Percentiles rank a stretch among this genome's conserved stretches.
phyloP scores from a whole-genome alignment of 2,329 filamentous ascomycete species.

The Chrysosporium queenslandicum region DNA sequence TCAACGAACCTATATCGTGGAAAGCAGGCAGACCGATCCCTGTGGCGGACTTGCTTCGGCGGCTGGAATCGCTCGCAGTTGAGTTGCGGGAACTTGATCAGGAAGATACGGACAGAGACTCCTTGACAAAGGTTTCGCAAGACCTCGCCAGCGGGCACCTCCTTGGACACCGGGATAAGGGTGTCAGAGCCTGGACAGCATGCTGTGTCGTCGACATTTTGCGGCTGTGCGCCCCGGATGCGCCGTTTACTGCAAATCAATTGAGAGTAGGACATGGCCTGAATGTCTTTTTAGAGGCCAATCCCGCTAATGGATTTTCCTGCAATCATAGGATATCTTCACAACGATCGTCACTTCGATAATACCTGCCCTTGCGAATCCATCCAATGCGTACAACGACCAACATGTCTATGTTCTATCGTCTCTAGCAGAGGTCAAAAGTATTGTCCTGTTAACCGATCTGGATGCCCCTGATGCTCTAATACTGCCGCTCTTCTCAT shows the following conservation, averaged over 20 bases:
- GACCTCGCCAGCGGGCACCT: slow-evolving; percentile 75
- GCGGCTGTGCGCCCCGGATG: slow-evolving; percentile 84
- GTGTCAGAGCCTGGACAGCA: slow-evolving; percentile 78
- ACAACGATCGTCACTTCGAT: slow-evolving; percentile 74
- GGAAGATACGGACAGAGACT: slow-evolving; percentile 71
- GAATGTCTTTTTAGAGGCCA: background rate
- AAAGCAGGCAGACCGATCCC: slow-evolving; percentile 81
- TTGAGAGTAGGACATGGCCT: slow-evolving; percentile 58
- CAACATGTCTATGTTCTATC: slow-evolving; percentile 87
- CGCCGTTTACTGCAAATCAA: slow-evolving; percentile 81
- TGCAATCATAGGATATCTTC: slow-evolving; percentile 67
- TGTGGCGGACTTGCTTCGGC: slow-evolving; percentile 67
- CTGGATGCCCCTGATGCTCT: slow-evolving; percentile 72
- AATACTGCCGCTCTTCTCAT: slow-evolving; percentile 70
- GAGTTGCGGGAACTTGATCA: slow-evolving; percentile 82
- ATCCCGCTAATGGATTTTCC: slow-evolving; percentile 14
- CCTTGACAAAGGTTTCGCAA: slow-evolving; percentile 72
- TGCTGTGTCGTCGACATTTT: slow-evolving; percentile 90
- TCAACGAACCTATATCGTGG: slow-evolving; percentile 83
- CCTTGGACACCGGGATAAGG: slow-evolving; percentile 82
- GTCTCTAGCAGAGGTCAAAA: slow-evolving; percentile 87
- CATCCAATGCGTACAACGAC: slow-evolving; percentile 78
- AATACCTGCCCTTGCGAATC: slow-evolving; percentile 74
- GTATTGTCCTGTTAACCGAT: slow-evolving; percentile 82
- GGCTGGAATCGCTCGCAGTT: slow-evolving; percentile 68